Evolutionary conservation across 148 eudicot species (phyloP).

Genomic region (Rhododendron ferrugineum): DNA sequence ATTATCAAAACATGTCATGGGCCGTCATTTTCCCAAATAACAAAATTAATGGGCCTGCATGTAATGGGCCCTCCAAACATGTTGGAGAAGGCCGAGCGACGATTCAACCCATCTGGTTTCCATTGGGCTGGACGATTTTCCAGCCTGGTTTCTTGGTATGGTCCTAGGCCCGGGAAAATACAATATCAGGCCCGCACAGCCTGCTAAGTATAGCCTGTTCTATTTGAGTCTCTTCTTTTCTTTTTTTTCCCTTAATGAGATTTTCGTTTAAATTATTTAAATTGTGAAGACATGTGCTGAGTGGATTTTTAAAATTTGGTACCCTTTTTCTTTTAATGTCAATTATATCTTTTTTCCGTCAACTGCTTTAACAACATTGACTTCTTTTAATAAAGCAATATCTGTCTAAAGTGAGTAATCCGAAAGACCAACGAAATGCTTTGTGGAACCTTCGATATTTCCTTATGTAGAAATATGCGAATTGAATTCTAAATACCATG

Average conservation of each 20-base stretch:
- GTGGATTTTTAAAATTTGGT: not conserved
- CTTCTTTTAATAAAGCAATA: not conserved
- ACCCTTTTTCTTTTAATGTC: too few relatives aligned
- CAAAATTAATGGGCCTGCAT: not conserved
- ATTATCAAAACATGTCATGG: too few relatives aligned
- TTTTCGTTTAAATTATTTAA: not conserved
- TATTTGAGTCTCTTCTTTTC: too few relatives aligned
- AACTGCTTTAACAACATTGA: not conserved
- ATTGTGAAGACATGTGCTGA: not conserved
- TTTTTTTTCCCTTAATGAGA: not conserved
- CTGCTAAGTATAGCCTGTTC: not conserved
- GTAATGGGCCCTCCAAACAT: not conserved
- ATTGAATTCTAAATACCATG: too few relatives aligned
- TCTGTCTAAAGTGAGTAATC: too few relatives aligned
- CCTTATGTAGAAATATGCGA: too few relatives aligned
- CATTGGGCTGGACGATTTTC: not conserved
- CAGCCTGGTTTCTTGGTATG: not conserved
- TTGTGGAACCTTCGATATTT: too few relatives aligned
- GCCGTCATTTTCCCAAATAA: too few relatives aligned
- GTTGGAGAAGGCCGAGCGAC: not conserved
- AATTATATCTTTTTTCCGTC: too few relatives aligned
- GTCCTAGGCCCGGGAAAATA: not conserved
- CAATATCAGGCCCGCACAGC: not conserved
- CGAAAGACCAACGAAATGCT: too few relatives aligned
- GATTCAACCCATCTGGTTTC: not conserved